Evolutionary conservation across 1,284 basidiomycete genomes (phyloP), one percentile per base, ranked within the genome.

Genomic region (Apiotrichum akiyoshidainum): DNA sequence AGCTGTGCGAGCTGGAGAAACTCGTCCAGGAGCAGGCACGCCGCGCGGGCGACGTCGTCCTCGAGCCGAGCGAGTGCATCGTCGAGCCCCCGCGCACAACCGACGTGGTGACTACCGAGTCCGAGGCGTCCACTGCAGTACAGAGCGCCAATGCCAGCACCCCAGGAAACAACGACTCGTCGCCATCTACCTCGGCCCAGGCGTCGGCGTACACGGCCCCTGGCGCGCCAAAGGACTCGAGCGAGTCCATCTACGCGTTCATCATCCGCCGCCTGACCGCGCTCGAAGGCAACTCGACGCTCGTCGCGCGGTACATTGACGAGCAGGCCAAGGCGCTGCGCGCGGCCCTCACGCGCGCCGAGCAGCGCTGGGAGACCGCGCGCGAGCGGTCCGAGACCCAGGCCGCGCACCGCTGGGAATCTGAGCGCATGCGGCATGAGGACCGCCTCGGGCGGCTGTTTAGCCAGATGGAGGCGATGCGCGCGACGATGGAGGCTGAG

Each of bases 211-310:
- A 70, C 37, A 67, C 71, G 21, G 62, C 74, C 21, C 65, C 68
- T 2, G 46, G 37, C 10, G 26, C 45, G 6, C 64, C 58, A 54
- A 70, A 68, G 10, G 79, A 83, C 33, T 83, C 85, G 4, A 90
- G 90, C n/a, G 93, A 99, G 76, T 95, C 92, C 0, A 95, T 99
- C 68, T 99, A 96, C 71, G 87, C 92, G 12, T 91, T 89, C 12
- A 99, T 99, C 68, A 93, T 93, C 85, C 95, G 97, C 65, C 87
- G 93, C 2, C 83, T 99, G 14, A 85, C 84, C 8, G 85, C 86
- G 8, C 83, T 99, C 6, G 95, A 99, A 73, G 83, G 84, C 9
- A 96, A 96, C 70, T 88, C 92, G 44, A 92, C 90, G 0, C 80
- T 98, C 1, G 89, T 92, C 54, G 84, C 87, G 51, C 83, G 87